phyloP scores from a whole-genome alignment of 192 early-diverging fungal genomes.

The Chytriomyces confervae region DNA sequence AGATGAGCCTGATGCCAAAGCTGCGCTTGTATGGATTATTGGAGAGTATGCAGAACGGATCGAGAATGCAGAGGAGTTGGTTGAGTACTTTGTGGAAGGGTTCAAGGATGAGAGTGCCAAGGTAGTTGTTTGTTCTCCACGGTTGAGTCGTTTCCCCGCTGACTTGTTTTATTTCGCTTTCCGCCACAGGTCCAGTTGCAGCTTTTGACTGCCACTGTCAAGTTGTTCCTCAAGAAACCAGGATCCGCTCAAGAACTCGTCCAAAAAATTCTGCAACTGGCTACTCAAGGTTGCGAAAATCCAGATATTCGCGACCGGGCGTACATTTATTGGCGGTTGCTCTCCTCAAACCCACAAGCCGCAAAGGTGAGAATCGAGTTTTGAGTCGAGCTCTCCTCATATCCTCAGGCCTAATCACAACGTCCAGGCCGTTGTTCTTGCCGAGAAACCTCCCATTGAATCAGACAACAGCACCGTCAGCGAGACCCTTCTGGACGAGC shows the following conservation, averaged over 20 bases:
- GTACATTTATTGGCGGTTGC: slow-evolving; percentile 96
- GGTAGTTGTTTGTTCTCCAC: background rate
- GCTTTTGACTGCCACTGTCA: slow-evolving; percentile 93
- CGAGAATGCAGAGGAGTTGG: slow-evolving; percentile 90
- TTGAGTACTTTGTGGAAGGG: slow-evolving; percentile 85
- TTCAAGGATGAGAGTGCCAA: slow-evolving; percentile 80
- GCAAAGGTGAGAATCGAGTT: slow-evolving; percentile 65
- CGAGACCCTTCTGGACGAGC: slow-evolving; percentile 80
- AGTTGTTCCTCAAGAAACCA: slow-evolving; percentile 94
- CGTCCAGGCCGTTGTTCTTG: slow-evolving; percentile 79
- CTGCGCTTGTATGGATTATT: slow-evolving; percentile 99
- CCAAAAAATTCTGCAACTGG: slow-evolving; percentile 91
- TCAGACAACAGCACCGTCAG: slow-evolving; percentile 84
- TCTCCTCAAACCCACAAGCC: slow-evolving; percentile 91
- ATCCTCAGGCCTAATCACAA: background rate
- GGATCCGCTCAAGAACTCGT: slow-evolving; percentile 90
- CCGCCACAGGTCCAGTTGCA: slow-evolving; percentile 82
- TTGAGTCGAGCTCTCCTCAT: background rate
- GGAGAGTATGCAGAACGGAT: slow-evolving; percentile 98
- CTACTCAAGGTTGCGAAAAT: slow-evolving; percentile 94
- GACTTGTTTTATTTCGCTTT: slow-evolving; percentile 8
- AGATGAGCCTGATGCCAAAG: slow-evolving; percentile 97
- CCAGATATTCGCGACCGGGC: slow-evolving; percentile 98
- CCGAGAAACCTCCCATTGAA: slow-evolving; percentile 94
- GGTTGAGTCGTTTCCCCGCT: slow-evolving; percentile 40